Percentiles rank a stretch among this genome's conserved stretches.
These are phyloP conservation scores for Colletotrichum trifolii DNA, from an alignment of 2,329 filamentous ascomycete species.

Conservation along the genomic window DNA sequence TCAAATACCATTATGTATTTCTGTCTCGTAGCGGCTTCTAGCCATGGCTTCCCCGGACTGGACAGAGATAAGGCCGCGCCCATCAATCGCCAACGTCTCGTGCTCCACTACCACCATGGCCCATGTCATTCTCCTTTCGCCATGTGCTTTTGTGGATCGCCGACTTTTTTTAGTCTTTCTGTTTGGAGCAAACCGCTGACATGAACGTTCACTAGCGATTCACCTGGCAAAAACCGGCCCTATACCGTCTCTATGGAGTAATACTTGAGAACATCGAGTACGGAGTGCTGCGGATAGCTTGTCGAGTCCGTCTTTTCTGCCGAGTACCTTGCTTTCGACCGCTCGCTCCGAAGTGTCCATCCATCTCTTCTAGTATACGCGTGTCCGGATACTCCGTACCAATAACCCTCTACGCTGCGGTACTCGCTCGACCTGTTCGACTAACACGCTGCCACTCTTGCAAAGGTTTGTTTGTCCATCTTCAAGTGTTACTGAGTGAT, in stretches of 20 bases:
- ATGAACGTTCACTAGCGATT: too few species aligned
- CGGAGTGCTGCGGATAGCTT: too few species aligned
- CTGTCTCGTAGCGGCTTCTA: conserved; percentile 44
- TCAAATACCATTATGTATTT: conserved; percentile 53
- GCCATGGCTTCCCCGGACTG: conserved; percentile 27
- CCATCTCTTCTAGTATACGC: background rate
- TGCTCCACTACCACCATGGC: conserved; percentile 28
- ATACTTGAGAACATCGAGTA: too few species aligned
- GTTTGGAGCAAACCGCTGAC: too few species aligned
- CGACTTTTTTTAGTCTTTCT: conserved; percentile 5
- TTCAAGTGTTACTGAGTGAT: background rate
- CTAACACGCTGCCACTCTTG: conserved; percentile 9
- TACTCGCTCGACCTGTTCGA: conserved; percentile 4
- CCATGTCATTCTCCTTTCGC: conserved; percentile 23
- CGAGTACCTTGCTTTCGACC: too few species aligned
- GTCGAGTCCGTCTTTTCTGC: too few species aligned
- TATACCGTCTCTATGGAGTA: too few species aligned
- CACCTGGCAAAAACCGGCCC: too few species aligned
- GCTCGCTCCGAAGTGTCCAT: too few species aligned
- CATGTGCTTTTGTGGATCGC: conserved; percentile 29
- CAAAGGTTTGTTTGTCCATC: background rate
- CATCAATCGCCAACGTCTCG: conserved; percentile 24
- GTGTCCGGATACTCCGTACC: background rate
- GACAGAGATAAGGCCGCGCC: conserved; percentile 46
- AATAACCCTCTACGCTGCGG: background rate